A percentile compares a stretch with the other conserved stretches of the same genome.
Conservation (phyloP, 2,329 filamentous ascomycete genomes). For the Beauveria pseudobassiana region DNA sequence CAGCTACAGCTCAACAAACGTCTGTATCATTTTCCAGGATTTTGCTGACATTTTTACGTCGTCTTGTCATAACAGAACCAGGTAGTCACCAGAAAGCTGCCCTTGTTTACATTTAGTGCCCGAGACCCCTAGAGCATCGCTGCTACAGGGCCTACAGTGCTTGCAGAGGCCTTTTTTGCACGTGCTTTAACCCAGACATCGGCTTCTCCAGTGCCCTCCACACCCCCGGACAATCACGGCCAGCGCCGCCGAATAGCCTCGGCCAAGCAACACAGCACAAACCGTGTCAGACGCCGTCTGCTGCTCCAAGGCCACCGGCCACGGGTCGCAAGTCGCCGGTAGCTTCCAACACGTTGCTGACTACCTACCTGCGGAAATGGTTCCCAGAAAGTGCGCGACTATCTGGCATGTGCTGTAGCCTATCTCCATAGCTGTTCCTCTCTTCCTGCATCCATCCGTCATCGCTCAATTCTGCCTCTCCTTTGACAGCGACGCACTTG, state of each 20-base stretch:
- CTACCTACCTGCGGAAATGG: not conserved
- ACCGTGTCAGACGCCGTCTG: not conserved
- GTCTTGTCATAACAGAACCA: not conserved
- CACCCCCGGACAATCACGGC: constrained; percentile 5
- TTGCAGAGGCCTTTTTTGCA: not conserved
- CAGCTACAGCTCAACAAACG: not conserved
- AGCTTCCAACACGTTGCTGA: not conserved
- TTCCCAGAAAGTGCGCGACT: not conserved
- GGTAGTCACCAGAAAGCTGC: too few relatives aligned
- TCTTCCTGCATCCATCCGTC: not conserved
- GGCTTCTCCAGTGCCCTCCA: not conserved
- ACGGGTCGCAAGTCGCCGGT: not conserved
- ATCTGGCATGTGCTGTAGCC: constrained; percentile 6
- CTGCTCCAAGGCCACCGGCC: not conserved
- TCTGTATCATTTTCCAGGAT: not conserved
- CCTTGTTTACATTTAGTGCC: not conserved
- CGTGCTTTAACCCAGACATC: not conserved
- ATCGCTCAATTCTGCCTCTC: not conserved
- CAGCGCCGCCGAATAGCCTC: constrained; percentile 9
- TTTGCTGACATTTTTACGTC: not conserved
- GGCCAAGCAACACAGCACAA: not conserved
- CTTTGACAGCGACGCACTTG: not conserved
- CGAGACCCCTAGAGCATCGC: not conserved
- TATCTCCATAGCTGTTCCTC: not conserved
- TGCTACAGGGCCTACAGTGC: not conserved